These are phyloP conservation scores for Symmetrospora coprosmae DNA, from an alignment of 768 basidiomycete species.

Conservation along the genomic window DNA sequence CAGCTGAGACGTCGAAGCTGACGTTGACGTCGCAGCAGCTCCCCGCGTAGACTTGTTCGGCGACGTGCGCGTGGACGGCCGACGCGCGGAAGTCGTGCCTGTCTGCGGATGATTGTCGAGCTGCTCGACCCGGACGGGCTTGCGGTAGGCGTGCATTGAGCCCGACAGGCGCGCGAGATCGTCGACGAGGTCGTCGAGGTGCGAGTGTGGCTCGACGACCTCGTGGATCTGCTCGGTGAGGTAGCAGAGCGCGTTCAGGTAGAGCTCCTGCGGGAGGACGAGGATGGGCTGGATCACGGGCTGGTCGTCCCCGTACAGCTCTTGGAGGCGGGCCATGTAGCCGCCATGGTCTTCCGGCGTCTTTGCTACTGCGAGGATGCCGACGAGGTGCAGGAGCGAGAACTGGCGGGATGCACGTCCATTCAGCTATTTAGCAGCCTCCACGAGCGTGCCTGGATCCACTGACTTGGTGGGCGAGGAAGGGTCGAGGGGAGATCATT, in stretches of 20 bases:
- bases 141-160: too few species aligned
- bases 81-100: too few species aligned
- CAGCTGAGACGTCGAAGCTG: too few species aligned
- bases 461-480: conserved; percentile 1
- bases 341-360: background rate
- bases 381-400: conserved; percentile 10
- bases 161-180: background rate
- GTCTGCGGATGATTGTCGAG: too few species aligned
- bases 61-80: too few species aligned
- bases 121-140: too few species aligned
- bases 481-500: conserved; percentile 3
- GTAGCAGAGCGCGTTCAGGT: conserved; percentile 14
- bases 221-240: conserved; percentile 22
- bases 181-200: background rate
- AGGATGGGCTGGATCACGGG: too few species aligned
- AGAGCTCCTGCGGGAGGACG: conserved; percentile 12
- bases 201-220: background rate
- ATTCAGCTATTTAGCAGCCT: too few species aligned
- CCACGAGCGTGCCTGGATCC: background rate
- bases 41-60: too few species aligned
- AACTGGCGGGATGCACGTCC: background rate
- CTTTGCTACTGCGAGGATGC: conserved; percentile 1
- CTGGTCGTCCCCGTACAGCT: background rate
- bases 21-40: too few species aligned
- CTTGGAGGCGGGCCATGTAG: background rate